Percentiles rank a stretch among this genome's conserved stretches.
These are phyloP conservation scores for Hyphopichia wangnamkhiaoensis DNA, from an alignment of 1,139 yeast genomes.

Conservation along the genomic window DNA sequence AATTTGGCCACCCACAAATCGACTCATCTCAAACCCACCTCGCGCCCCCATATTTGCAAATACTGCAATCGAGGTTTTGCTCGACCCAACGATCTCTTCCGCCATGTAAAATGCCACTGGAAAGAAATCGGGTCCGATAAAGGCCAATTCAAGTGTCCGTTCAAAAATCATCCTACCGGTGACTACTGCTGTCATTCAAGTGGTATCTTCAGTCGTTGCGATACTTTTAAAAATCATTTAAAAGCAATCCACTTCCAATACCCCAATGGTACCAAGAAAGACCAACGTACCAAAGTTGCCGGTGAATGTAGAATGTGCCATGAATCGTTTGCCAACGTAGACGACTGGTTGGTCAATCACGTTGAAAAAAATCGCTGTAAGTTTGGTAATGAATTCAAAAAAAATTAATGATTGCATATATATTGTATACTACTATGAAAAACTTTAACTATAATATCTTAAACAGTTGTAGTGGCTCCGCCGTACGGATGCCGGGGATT, in stretches of 20 bases:
- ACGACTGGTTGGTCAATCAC: conserved; percentile 76
- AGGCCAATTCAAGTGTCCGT: conserved; percentile 51
- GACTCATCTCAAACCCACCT: conserved; percentile 72
- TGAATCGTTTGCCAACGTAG: conserved; percentile 62
- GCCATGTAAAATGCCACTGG: conserved; percentile 86
- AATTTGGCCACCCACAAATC: conserved; percentile 86
- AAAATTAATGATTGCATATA: too few relatives aligned
- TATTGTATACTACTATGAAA: too few relatives aligned
- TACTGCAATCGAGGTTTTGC: conserved; percentile 85
- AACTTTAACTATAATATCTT: too few relatives aligned
- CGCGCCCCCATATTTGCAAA: conserved; percentile 76
- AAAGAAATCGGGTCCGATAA: conserved; percentile 58
- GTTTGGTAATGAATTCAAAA: conserved; percentile 23
- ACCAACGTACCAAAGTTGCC: conserved; percentile 62
- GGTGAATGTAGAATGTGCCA: conserved; percentile 84
- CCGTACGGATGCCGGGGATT: too few relatives aligned
- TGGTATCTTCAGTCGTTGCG: conserved; percentile 86
- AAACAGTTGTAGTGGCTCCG: too few relatives aligned
- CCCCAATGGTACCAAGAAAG: conserved; percentile 84
- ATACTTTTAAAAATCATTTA: conserved; percentile 87
- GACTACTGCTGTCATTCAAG: conserved; percentile 70
- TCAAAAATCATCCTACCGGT: conserved; percentile 26
- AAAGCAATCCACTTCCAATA: conserved; percentile 88
- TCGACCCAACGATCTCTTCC: conserved; percentile 78
- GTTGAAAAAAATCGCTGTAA: conserved; percentile 61